Evolutionary conservation across 208 protist species (phyloP).

Genomic region (Crithidia expoeki): DNA sequence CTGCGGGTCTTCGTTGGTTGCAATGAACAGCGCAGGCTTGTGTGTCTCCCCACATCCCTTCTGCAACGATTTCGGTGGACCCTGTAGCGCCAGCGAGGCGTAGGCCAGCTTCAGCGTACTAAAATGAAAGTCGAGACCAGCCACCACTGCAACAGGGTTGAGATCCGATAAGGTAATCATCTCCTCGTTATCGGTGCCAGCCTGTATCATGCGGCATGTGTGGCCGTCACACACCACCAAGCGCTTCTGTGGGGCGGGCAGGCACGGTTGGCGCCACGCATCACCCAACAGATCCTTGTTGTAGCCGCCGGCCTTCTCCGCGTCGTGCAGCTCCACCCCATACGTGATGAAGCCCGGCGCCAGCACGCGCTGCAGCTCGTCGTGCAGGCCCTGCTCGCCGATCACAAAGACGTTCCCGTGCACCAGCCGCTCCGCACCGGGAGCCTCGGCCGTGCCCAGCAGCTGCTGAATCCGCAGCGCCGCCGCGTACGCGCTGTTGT

Average conservation of each 20-base stretch:
- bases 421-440: slow-evolving; percentile 35
- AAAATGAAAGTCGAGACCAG: slow-evolving; percentile 68
- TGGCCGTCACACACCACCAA: slow-evolving; percentile 42
- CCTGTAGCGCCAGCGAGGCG: slow-evolving; percentile 52
- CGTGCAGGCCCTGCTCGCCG: slow-evolving; percentile 69
- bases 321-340: slow-evolving; percentile 65
- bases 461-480: slow-evolving; percentile 50
- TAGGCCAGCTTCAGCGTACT: slow-evolving; percentile 67
- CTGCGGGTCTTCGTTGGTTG: slow-evolving; percentile 79
- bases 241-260: slow-evolving; percentile 51
- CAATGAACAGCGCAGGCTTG: slow-evolving; percentile 48
- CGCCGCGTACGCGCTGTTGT: slow-evolving; percentile 77
- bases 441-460: slow-evolving; percentile 14
- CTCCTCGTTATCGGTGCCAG: slow-evolving; percentile 19
- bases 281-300: slow-evolving; percentile 20
- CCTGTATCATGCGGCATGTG: slow-evolving; percentile 31
- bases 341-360: slow-evolving; percentile 76
- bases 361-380: slow-evolving; percentile 62
- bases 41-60: not conserved
- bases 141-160: slow-evolving; percentile 60
- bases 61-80: slow-evolving; percentile 3
- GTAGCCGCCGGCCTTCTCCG: slow-evolving; percentile 51
- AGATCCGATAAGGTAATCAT: slow-evolving; percentile 64
- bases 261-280: slow-evolving; percentile 38
- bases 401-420: slow-evolving; percentile 77